Evolutionary conservation across 257 asterid species (phyloP).

Genomic region (Solanum tacnaense): DNA sequence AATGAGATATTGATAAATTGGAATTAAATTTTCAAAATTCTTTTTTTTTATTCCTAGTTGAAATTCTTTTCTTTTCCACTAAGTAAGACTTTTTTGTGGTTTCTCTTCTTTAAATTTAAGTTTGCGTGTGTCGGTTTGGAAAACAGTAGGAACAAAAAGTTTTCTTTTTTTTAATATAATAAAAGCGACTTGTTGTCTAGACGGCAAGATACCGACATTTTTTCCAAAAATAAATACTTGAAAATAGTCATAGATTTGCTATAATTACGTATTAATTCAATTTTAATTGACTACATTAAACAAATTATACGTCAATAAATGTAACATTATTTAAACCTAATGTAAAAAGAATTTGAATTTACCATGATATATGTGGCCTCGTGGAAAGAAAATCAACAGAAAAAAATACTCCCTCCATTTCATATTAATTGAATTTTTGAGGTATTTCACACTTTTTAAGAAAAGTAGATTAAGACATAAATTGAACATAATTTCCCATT

Average conservation of each 20-base stretch:
- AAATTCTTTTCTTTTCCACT: not conserved
- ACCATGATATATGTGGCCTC: not conserved
- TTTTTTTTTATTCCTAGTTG: not conserved
- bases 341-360: not conserved
- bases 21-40: too few relatives aligned
- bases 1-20: not conserved
- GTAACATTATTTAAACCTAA: not conserved
- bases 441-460: too few relatives aligned
- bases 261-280: not conserved
- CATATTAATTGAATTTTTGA: too few relatives aligned
- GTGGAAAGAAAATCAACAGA: not conserved
- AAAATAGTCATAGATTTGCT: not conserved
- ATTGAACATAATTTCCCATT: too few relatives aligned
- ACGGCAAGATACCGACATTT: not conserved
- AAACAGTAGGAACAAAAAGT: not conserved
- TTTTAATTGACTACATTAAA: not conserved
- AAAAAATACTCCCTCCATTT: too few relatives aligned
- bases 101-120: not conserved
- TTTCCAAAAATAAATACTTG: not conserved
- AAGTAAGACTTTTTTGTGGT: not conserved
- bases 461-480: too few relatives aligned
- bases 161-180: not conserved
- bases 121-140: not conserved
- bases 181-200: not conserved
- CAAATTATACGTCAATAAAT: not conserved